A percentile compares a stretch with the other conserved stretches of the same genome.
Conservation (phyloP, 163 green algal species). For the Chlorella variabilis region DNA sequence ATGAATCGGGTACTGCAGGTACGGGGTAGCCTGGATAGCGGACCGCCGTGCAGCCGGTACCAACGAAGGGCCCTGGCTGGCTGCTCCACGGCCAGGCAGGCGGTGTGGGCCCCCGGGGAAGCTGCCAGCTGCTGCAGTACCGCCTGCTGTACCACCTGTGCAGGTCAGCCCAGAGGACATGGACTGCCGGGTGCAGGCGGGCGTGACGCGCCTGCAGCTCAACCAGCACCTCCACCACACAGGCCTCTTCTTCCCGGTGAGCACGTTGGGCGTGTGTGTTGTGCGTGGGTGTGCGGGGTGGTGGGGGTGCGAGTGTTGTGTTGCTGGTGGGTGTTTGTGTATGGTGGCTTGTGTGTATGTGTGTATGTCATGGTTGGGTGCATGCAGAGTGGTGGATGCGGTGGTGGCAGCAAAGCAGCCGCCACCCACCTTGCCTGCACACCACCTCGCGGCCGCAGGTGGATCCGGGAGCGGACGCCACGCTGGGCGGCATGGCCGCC, state of each 20-base stretch:
- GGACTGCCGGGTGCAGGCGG: constrained; percentile 72
- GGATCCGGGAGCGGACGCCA: constrained; percentile 81
- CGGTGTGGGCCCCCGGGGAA: too few relatives aligned
- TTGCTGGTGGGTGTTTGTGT: too few relatives aligned
- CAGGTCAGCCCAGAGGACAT: constrained; percentile 63
- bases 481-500: constrained; percentile 73
- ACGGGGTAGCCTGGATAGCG: not conserved
- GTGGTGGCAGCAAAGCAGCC: too few relatives aligned
- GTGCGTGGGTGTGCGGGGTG: too few relatives aligned
- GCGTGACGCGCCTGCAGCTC: constrained; percentile 70
- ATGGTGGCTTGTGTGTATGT: too few relatives aligned
- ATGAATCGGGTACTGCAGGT: constrained; percentile 69
- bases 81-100: too few relatives aligned
- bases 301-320: not conserved
- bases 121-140: too few relatives aligned
- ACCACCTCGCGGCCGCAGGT: constrained; percentile 21
- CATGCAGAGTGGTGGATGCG: too few relatives aligned
- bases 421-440: not conserved
- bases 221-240: constrained; percentile 64
- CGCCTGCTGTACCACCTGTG: not conserved
- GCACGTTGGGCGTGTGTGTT: too few relatives aligned
- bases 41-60: too few relatives aligned
- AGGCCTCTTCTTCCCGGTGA: constrained; percentile 71
- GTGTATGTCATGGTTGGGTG: too few relatives aligned
- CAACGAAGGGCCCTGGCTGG: too few relatives aligned